A percentile compares a stretch with the other conserved stretches of the same genome.
Conservation (phyloP, 176 grass and related monocot genomes). For the Secale cereale region DNA sequence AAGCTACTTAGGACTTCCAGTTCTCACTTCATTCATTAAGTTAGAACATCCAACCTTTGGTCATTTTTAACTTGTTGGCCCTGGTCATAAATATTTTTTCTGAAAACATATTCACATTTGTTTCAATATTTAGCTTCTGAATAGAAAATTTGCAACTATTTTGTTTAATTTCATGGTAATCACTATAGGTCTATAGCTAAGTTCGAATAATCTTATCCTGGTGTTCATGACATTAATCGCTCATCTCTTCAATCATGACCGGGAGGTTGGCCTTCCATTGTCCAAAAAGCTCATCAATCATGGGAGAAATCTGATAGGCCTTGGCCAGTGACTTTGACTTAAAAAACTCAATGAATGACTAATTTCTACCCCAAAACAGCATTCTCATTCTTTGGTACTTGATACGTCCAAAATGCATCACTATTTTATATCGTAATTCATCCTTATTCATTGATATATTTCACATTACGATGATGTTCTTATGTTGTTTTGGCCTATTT, state of each 20-base stretch:
- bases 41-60: neutral
- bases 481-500: too few relatives aligned
- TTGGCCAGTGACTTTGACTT: neutral
- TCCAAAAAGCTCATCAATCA: neutral
- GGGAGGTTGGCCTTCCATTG: too few relatives aligned
- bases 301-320: neutral
- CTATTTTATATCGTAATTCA: too few relatives aligned
- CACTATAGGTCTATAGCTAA: neutral
- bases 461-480: too few relatives aligned
- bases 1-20: neutral
- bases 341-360: neutral
- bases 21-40: neutral
- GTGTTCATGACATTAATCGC: neutral
- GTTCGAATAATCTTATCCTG: neutral
- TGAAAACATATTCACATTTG: neutral
- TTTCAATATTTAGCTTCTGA: neutral
- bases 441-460: too few relatives aligned
- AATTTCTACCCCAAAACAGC: neutral
- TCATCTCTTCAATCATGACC: neutral
- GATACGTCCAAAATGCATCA: too few relatives aligned
- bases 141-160: neutral
- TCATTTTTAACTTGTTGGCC: neutral
- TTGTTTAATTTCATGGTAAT: neutral
- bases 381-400: neutral
- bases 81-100: neutral